phyloP scores from a whole-genome alignment of 2,329 filamentous ascomycete species.

The Teratosphaeria viscida region DNA sequence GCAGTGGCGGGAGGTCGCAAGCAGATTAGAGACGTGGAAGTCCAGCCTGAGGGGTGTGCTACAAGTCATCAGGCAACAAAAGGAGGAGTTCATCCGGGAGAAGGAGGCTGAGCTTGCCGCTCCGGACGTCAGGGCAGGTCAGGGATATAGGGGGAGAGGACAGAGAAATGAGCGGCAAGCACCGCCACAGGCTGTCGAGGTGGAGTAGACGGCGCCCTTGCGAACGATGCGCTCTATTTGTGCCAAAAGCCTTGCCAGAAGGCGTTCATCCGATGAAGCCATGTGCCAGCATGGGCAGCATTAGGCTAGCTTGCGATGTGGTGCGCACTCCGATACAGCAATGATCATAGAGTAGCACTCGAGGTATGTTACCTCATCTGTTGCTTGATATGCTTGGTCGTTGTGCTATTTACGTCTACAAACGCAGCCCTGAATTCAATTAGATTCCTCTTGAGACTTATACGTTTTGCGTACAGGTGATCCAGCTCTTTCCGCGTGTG shows the following conservation, averaged over 20 bases:
- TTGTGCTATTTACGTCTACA: not conserved
- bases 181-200: not conserved
- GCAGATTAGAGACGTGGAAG: slow-evolving; percentile 84
- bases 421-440: not conserved
- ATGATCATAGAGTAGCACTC: not conserved
- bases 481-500: not conserved
- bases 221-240: not conserved
- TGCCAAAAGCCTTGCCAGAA: not conserved
- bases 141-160: not conserved
- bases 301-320: not conserved
- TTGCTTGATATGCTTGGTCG: not conserved
- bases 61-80: slow-evolving; percentile 66
- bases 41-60: slow-evolving; percentile 67
- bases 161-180: not conserved
- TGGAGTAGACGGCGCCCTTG: not conserved
- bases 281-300: not conserved
- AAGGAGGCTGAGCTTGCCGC: slow-evolving; percentile 48
- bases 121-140: not conserved
- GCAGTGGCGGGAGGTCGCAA: slow-evolving; percentile 93
- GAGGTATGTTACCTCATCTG: not conserved
- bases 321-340: not conserved
- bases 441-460: not conserved
- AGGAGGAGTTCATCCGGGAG: slow-evolving; percentile 65
- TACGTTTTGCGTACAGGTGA: not conserved
- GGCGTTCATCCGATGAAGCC: not conserved